A percentile compares a stretch with the other conserved stretches of the same genome.
phyloP scores from a whole-genome alignment of 2,329 filamentous ascomycete genomes.

The Epichloe glyceriae region DNA sequence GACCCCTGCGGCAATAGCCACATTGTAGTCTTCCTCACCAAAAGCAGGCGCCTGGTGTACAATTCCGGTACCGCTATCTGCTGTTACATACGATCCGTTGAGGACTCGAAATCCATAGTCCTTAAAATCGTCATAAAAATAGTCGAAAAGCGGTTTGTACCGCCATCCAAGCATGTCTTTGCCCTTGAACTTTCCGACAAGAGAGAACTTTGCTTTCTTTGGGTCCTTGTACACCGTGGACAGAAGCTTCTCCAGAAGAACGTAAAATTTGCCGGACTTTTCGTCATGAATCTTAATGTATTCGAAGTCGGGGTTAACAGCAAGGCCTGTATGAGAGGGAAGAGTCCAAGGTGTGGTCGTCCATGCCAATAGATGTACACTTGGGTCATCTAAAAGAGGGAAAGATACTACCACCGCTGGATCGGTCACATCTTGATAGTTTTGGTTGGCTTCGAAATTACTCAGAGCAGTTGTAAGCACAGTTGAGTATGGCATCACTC shows the following conservation, averaged over 20 bases:
- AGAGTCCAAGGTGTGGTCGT: constrained; percentile 82
- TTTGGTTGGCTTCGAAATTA: constrained; percentile 88
- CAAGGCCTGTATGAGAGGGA: constrained; percentile 66
- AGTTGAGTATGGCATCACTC: constrained; percentile 92
- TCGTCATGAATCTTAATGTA: constrained; percentile 81
- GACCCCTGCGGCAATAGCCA: constrained; percentile 63
- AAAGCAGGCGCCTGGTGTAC: constrained; percentile 91
- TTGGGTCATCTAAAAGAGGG: constrained; percentile 64
- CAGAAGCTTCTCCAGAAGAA: constrained; percentile 71
- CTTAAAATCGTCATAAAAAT: constrained; percentile 82
- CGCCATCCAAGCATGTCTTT: constrained; percentile 57
- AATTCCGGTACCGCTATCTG: constrained; percentile 82
- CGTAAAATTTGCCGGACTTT: constrained; percentile 68
- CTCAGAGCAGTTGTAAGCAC: constrained; percentile 79
- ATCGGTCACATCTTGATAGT: constrained; percentile 87
- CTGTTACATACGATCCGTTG: constrained; percentile 75
- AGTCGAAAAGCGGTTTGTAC: constrained; percentile 75
- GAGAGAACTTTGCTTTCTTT: constrained; percentile 64
- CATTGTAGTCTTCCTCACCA: constrained; percentile 90
- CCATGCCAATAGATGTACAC: constrained; percentile 70
- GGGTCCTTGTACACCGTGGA: constrained; percentile 69
- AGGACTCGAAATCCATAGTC: constrained; percentile 71
- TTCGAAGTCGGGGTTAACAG: constrained; percentile 70
- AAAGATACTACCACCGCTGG: constrained; percentile 83
- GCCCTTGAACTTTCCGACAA: constrained; percentile 54